Evolutionary conservation across 2,329 filamentous ascomycete species (phyloP), one percentile per base, ranked within the genome.

Genomic region (Fusarium poae): DNA sequence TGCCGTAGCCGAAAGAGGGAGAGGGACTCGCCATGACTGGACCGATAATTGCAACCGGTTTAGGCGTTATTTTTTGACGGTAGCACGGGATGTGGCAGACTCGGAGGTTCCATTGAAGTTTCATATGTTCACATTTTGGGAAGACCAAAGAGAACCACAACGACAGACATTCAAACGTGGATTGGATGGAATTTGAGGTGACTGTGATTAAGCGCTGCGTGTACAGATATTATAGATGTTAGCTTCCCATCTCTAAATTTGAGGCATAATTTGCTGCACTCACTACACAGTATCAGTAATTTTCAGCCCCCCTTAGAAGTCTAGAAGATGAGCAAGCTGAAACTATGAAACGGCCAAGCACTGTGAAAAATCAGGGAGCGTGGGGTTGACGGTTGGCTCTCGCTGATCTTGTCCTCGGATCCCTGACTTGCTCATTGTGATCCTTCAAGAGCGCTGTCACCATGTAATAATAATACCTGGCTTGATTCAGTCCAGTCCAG

Each of bases 321-420:
- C n/a, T 50, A 40, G 23, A 50, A 39, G 32, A 39, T 21, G 35
- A 50, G 27, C 32, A 39, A 37, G 56, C 48, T 52, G 34, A 48
- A 57, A 62, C 67, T 57, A 61, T 45, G 56, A 70, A 67, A 63
- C 62, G 46, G 46, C 66, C 58, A 68, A 68, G 63, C 58, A 69
- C 57, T 60, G 67, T 70, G 59, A n/a, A 29, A 40, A 45, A 21
- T 20, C 42, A 56, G 62, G 67, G 67, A 58, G 67, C 72, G 72
- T 74, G 72, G 72, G 72, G 64, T 73, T 61, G 60, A 71, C 70
- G 71, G 72, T 74, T 74, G 72, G 72, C 68, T 74, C 56, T 72
- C 62, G 65, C 49, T 55, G 59, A 67, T 70, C 61, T 63, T 65
- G 48, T 52, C 37, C 56, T 49, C 34, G 30, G 57, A 60, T 35